Evolutionary conservation across 192 early-diverging fungal species (phyloP), one percentile per base, ranked within the genome.

Genomic region (Rhizophlyctis rosea): DNA sequence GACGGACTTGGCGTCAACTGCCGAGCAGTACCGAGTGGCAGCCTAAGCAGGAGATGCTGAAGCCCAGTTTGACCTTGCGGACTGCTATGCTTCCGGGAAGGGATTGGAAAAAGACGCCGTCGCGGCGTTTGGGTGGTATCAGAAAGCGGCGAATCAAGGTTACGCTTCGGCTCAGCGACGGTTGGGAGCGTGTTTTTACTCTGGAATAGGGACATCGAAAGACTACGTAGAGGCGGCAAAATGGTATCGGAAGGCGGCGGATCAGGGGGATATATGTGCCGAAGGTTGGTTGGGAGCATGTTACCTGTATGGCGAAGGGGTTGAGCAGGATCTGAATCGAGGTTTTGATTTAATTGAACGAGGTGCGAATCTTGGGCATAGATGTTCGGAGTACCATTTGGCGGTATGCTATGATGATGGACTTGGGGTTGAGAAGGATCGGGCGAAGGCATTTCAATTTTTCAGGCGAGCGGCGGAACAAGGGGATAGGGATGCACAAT

Each of bases 351-450:
- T 81, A 74, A 84, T 79, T 62, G 47, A 58, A 32, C 50, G 62
- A 34, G 72, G 84, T 18, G 81, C 81, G 5, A 69, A 66, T 5
- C 76, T 86, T 55, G 78, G 80, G 47, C 69, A 86, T 61, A 63
- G 76, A 27, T 59, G 67, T 44, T 83, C 81, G 7, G 78, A 85
- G 63, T 77, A 72, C 58, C 83, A 79, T 32, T 69, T 88, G 34
- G 87, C 83, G 13, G 79, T 75, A 35, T 88, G 85, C 54, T 87
- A 80, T 64, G 74, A 76, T 4, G 79, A 69, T 54, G 87, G 86
- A 23, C 70, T 81, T 52, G 85, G 85, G 2, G 76, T 85, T 31
- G 76, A 74, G 29, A 25, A 13, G 18, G 39, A 44, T 44, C 18
- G 7, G 39, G 39, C 39, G 39, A 13, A 13, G 39, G 39, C 9